Evolutionary conservation across 768 basidiomycete species (phyloP), one percentile per base, ranked within the genome.

Genomic region (Russula olivacea): DNA sequence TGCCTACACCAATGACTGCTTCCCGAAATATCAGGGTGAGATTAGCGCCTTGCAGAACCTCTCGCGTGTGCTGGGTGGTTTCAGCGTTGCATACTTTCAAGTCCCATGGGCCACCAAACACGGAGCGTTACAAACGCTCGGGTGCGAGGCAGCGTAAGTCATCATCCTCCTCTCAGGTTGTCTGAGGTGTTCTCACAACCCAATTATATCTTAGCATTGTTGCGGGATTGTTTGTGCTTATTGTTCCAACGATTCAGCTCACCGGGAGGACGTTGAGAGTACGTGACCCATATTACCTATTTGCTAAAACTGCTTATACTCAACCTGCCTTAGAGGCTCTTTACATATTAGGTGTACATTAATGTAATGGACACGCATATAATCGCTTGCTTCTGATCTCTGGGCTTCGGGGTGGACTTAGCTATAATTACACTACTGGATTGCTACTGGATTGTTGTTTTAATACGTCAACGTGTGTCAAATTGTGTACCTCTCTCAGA

Each of bases 1-100:
- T 67, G 80, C 80, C 10, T 81, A 81, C 61, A 76, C 75, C 59
- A 80, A 79, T 63, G 78, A 81, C 68, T 79, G 77, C 64, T 81
- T 81, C 74, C 80, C 80, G 1, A 75, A 68, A 34, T 72, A 76
- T 41, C 76, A 77, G 74, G 87, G 86, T 28, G 86, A 88, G 73
- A 80, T 86, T 38, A 83, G 83, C 61, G 81, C 82, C 0, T 73
- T 87, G 28, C 73, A 86, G 65, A 87, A 86, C 68, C 72, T 86
- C 25, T 12, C 78, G 19, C 77, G 85, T 53, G 76, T 74, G 1
- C 73, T 86, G n/a, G 84, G 83, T 40, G 84, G 84, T 3, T 87
- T 87, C 69, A 78, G 78, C 53, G 84, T 87, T n/a, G 82, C 85
- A 1, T 86, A 82, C 71, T 87, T 83, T 71, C 85, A 87, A 69